Conservation (phyloP, 75 land plant species). For the Pinus taeda region DNA sequence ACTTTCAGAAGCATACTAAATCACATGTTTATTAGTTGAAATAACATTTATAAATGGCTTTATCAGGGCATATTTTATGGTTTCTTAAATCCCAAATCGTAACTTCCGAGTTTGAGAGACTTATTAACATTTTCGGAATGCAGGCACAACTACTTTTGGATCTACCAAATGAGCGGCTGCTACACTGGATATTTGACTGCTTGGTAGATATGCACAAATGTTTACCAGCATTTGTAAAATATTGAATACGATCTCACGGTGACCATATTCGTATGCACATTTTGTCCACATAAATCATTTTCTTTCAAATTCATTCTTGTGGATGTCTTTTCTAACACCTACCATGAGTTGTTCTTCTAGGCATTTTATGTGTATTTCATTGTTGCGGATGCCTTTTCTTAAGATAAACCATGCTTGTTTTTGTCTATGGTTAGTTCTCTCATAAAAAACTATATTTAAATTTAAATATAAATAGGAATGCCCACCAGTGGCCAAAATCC, state of each 20-base stretch:
- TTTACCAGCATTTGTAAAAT: conserved; percentile 62
- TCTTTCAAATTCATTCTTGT: neutral
- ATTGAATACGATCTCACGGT: conserved; percentile 16
- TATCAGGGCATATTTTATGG: neutral
- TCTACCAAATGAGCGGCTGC: conserved; percentile 60
- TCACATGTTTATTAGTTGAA: neutral
- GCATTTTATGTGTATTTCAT: neutral
- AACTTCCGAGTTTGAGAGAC: neutral
- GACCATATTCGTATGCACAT: neutral
- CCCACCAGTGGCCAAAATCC: too few relatives aligned
- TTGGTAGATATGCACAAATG: conserved; percentile 55
- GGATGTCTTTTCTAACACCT: neutral
- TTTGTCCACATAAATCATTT: neutral
- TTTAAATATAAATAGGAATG: too few relatives aligned
- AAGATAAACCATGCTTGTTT: neutral
- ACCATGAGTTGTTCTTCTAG: neutral
- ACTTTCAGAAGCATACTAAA: neutral
- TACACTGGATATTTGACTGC: conserved; percentile 74
- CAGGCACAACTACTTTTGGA: conserved; percentile 73
- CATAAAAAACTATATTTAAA: too few relatives aligned
- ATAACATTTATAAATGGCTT: neutral
- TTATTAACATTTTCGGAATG: neutral
- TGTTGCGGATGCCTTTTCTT: neutral
- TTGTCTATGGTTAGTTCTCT: neutral
- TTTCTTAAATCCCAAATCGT: neutral